These are phyloP conservation scores for Mitragyna speciosa DNA, from an alignment of 257 asterid species.

Conservation along the genomic window DNA sequence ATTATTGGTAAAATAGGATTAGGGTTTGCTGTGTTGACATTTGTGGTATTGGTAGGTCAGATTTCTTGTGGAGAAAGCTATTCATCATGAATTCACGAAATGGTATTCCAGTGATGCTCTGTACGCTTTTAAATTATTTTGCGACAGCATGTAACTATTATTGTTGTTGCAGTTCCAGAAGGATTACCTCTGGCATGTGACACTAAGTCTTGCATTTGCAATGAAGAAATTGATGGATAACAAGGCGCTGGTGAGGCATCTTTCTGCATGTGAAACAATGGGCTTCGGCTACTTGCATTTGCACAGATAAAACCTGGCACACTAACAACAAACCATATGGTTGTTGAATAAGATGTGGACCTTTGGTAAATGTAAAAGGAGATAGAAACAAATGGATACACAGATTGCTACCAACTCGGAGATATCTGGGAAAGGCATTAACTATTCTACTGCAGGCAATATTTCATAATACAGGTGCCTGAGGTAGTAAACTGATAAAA, in stretches of 20 bases:
- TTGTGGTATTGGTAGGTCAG: slow-evolving; percentile 59
- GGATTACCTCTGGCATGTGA: slow-evolving; percentile 95
- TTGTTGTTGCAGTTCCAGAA: slow-evolving; percentile 98
- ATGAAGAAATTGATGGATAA: slow-evolving; percentile 82
- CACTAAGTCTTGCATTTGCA: slow-evolving; percentile 93
- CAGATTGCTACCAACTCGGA: slow-evolving; percentile 31
- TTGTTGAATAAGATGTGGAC: slow-evolving; percentile 73
- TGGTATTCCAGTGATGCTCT: slow-evolving; percentile 83
- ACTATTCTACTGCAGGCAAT: slow-evolving; percentile 66
- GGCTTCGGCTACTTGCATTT: slow-evolving; percentile 93
- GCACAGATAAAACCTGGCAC: slow-evolving; percentile 99
- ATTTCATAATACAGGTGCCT: slow-evolving; percentile 81
- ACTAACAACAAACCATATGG: slow-evolving; percentile 92
- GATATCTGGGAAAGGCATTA: slow-evolving; percentile 46
- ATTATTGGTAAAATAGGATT: slow-evolving; percentile 91
- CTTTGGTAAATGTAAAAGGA: slow-evolving; percentile 49
- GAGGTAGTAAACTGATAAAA: slow-evolving; percentile 82
- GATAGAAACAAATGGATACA: slow-evolving; percentile 39
- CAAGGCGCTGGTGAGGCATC: slow-evolving; percentile 86
- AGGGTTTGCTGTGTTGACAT: slow-evolving; percentile 67
- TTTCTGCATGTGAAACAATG: slow-evolving; percentile 99
- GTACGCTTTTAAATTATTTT: slow-evolving; percentile 70
- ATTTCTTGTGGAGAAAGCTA: slow-evolving; percentile 67
- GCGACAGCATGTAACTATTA: slow-evolving; percentile 97
- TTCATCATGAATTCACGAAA: slow-evolving; percentile 46